Evolutionary conservation across 495 filamentous ascomycete species (phyloP), one percentile per base, ranked within the genome.

Genomic region (Penicillium fimorum): DNA sequence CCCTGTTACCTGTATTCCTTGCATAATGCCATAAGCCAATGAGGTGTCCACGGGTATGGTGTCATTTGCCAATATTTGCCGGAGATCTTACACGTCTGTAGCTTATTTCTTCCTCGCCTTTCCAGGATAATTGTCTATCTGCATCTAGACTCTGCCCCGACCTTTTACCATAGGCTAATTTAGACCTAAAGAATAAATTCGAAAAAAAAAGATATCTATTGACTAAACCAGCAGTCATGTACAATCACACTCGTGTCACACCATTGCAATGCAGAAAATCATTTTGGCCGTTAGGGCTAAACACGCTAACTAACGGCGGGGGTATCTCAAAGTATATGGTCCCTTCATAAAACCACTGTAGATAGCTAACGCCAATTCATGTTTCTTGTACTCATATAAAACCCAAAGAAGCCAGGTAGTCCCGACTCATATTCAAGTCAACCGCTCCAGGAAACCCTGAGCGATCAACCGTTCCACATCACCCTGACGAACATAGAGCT

Each of bases 381-480:
- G 24, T 47, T 47, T 30, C 48, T 38, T 51, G 33, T 40, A 40
- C 38, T 32, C 38, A n/a, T 32, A 25, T 24, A n/a, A 25, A 29
- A 24, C 25, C 10, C 11, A 20, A 24, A 20, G 27, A 5, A 8
- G 8, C 27, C 15, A 25, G 29, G 24, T 20, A 47, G 4, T 29
- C 4, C 45, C 29, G 10, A 5, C 18, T 20, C n/a, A 25, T 1
- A 44, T 58, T 91, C 79, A 97, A 66, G 85, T 89, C 59, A 99
- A 82, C 67, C 88, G 89, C 70, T 97, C 93, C 64, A 99, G 72
- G 74, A 96, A 99, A n/a, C 95, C 95, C 71, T 97, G 95, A 15
- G 90, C 85, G 64, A 99, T 96, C 59, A 99, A 71, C 35, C 92
- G 80, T 71, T 97, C 94, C 9, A 99, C 95, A 77, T 99, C 95